Conservation (phyloP, 78 protist species). For the Dictyostelium intermedium region DNA sequence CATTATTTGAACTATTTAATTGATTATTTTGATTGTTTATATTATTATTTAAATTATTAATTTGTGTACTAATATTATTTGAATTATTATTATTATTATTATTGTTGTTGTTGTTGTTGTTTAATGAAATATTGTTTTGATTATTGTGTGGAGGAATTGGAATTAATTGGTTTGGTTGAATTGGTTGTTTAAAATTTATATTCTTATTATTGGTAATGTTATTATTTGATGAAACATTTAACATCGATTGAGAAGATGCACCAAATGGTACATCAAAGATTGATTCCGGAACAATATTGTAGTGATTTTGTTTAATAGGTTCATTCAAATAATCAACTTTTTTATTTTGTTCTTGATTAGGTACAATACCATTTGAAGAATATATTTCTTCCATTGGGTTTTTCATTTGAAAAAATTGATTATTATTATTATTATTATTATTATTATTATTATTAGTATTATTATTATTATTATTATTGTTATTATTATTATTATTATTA, state of each 20-base stretch:
- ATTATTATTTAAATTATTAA: constrained; percentile 1
- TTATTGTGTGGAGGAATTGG: constrained; percentile 18
- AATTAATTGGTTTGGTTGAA: constrained; percentile 31
- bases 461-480: not conserved
- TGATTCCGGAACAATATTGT: constrained; percentile 50
- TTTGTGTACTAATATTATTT: not conserved
- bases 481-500: not conserved
- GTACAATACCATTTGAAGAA: not conserved
- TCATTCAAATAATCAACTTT: constrained; percentile 34
- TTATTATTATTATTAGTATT: not conserved
- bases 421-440: not conserved
- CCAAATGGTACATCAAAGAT: constrained; percentile 39
- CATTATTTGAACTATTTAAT: not conserved
- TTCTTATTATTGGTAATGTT: not conserved
- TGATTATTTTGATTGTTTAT: not conserved
- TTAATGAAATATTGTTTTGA: not conserved
- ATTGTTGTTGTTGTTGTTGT: not conserved
- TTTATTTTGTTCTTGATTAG: constrained; percentile 8
- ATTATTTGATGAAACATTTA: not conserved
- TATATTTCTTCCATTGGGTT: not conserved
- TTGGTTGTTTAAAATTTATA: constrained; percentile 6
- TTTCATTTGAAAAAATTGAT: not conserved
- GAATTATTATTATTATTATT: not conserved
- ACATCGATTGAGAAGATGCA: not conserved
- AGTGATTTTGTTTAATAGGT: constrained; percentile 20